phyloP scores from a whole-genome alignment of 2,329 filamentous ascomycete genomes.

The Colletotrichum destructivum region DNA sequence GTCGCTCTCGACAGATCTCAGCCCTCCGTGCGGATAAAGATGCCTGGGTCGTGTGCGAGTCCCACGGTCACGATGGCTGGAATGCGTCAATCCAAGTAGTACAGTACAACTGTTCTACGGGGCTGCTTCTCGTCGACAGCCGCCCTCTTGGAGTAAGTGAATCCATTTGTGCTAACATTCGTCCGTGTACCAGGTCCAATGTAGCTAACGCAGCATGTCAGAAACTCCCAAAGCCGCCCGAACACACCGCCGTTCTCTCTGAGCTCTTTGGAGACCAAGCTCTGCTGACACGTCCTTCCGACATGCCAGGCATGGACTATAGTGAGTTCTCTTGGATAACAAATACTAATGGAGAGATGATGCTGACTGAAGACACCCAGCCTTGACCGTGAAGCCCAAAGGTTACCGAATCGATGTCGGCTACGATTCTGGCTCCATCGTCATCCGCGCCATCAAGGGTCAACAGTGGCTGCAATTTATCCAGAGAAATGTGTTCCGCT shows the following conservation, averaged over 20 bases:
- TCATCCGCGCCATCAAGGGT: conserved; percentile 59
- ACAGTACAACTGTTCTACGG: conserved; percentile 54
- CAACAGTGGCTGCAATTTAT: conserved; percentile 49
- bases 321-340: neutral
- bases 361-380: conserved; percentile 4
- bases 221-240: conserved; percentile 68
- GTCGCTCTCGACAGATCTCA: conserved; percentile 23
- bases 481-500: conserved; percentile 50
- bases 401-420: conserved; percentile 70
- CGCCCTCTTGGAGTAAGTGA: conserved; percentile 47
- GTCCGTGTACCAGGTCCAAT: no score
- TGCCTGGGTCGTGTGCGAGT: conserved; percentile 42
- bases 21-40: conserved; percentile 51
- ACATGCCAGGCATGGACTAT: conserved; percentile 67
- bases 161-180: no score
- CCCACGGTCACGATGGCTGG: conserved; percentile 25
- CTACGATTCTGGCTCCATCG: conserved; percentile 53
- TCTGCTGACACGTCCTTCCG: conserved; percentile 68
- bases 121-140: conserved; percentile 54
- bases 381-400: conserved; percentile 48
- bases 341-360: no score
- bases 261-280: conserved; percentile 69
- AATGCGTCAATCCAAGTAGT: conserved; percentile 47
- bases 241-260: conserved; percentile 57
- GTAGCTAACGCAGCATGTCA: neutral